Conservation (phyloP, 768 basidiomycete species). For the Fomitopsis serialis region DNA sequence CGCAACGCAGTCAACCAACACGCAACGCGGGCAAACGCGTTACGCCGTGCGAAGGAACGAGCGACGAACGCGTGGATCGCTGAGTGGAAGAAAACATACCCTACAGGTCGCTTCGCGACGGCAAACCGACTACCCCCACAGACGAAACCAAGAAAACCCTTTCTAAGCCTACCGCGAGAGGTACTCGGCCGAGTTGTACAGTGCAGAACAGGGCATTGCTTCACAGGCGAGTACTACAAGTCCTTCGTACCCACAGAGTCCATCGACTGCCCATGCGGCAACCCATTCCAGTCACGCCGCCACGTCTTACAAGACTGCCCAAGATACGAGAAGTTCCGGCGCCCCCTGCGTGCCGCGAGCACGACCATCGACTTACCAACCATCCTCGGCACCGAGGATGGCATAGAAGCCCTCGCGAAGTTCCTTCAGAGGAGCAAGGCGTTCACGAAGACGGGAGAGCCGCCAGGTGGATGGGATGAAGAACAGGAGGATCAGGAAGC, state of each 20-base stretch:
- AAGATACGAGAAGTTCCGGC: background rate
- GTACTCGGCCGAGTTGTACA: background rate
- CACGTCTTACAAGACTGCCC: background rate
- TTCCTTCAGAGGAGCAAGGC: background rate
- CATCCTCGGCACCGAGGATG: background rate
- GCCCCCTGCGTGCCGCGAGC: background rate
- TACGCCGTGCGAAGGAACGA: background rate
- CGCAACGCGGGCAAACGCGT: background rate
- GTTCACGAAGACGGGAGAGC: constrained; percentile 1
- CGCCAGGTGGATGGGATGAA: too few relatives aligned
- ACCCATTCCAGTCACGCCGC: background rate
- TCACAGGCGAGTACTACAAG: background rate
- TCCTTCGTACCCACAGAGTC: background rate
- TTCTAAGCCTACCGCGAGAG: background rate
- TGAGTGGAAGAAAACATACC: background rate
- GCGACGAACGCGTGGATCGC: background rate
- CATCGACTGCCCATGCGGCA: background rate
- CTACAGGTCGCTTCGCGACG: background rate
- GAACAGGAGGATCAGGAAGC: too few relatives aligned
- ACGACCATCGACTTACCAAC: background rate
- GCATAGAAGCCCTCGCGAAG: background rate
- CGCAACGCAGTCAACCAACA: too few relatives aligned
- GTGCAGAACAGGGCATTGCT: background rate
- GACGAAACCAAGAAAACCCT: background rate
- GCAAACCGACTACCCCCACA: background rate